Base-by-base conservation (phyloP, 352 stramenopile genomes). In the Ophiocytium majus region DNA sequence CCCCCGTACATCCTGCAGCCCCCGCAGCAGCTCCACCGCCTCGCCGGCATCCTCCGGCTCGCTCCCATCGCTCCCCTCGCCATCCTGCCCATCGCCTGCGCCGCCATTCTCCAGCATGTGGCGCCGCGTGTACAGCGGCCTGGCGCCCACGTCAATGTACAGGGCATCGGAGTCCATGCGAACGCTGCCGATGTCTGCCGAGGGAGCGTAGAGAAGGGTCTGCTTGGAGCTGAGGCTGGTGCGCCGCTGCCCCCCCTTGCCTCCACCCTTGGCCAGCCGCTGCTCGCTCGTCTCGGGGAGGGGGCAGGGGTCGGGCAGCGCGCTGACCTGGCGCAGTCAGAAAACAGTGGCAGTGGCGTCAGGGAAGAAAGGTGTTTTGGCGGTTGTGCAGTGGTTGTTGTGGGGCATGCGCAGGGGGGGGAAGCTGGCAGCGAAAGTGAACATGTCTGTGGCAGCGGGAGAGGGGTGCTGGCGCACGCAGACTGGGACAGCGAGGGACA, bases 161-260 rank as follows among this genome's bases (percentile, higher is more conserved):
- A 99, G 97, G 36, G 96, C 97, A 86, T 99, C 97, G 90, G 99
- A 98, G 89, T 99, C 98, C 84, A 98, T 99, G 84, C 95, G 94
- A 79, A 99, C 97, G 84, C 95, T 96, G 85, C 98, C 98, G 0
- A 99, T 95, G 88, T 99, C 98, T 9, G 93, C 92, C 86, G 97
- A 92, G 14, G 95, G 95, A 36, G 95, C 95, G 90, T 97, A 98
- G 9, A 98, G 88, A 64, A 99, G 90, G 28, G 93, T 96, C 86
- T 99, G 96, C 90, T 98, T 99, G 85, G 92, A 93, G 76, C 92
- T 96, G 28, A 97, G 89, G 23, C 79, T 85, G 64, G 66, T 87
- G 79, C 33, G 23, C n/a, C 71, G 14, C 37, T 5, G 5, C 49
- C 35, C 23, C 75, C 49, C 49, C 49, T 50, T 50, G 23, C 1